Evolutionary conservation across 1,284 basidiomycete species (phyloP), one percentile per base, ranked within the genome.

Genomic region (Tilletiopsis washingtonensis): DNA sequence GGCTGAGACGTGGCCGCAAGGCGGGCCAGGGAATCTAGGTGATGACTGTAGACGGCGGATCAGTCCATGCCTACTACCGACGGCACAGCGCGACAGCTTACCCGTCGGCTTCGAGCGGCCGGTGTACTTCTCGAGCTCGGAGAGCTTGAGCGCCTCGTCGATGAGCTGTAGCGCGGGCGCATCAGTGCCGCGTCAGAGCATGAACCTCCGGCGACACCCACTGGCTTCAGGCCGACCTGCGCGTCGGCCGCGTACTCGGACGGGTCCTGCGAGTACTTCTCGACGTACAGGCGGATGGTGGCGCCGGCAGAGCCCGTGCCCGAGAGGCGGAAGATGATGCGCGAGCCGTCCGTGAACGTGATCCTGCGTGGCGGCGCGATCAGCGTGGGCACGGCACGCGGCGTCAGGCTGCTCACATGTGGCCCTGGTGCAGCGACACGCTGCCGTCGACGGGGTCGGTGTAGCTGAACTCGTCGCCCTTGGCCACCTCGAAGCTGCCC

Each of bases 271-370:
- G 89, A 83, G 76, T 98, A 99, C 74, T 91, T 84, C 43, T 77
- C 76, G 14, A 75, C 71, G 9, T 77, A 77, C 32, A 76, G 53
- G 23, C 76, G 58, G 51, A 76, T 75, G 15, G 94, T 99, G 17
- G 94, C 94, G 43, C 93, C 93, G 42, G 89, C 85, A 59, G 85
- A 89, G 17, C 93, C 93, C 0, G 94, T 99, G 44, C 94, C 93
- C 58, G 87, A 91, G 47, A 98, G 78, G 51, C 94, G 82, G 81
- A 96, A 97, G 54, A 98, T 89, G 59, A 98, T 86, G 45, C 93
- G 81, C 46, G 84, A 87, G 19, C 91, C 93, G 73, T 98, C 93
- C 29, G 78, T 77, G 76, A 98, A 98, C 56, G 81, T 82, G 72
- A 96, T 82, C n/a, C n/a, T n/a, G n/a, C n/a, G n/a, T n/a, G n/a